Evolutionary conservation across 1,284 basidiomycete genomes (phyloP), one percentile per base, ranked within the genome.

Genomic region (Malassezia psittaci): DNA sequence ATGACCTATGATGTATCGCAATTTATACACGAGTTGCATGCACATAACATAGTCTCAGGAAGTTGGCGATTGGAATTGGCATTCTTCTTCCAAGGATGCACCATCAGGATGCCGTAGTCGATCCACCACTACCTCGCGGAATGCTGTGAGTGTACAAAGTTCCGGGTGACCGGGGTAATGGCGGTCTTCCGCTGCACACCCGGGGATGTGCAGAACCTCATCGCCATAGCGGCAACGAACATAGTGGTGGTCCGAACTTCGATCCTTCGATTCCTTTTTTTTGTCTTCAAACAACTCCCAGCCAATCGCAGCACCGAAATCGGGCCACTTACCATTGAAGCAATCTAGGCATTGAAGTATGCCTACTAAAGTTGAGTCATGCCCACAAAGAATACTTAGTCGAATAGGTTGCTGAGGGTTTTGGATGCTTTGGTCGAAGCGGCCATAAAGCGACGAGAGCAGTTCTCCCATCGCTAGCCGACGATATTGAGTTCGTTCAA

Each of bases 171-270:
- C 86, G 2, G 81, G 77, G 9, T 85, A 77, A 64, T 89, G 87
- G 56, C 85, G 80, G 3, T 83, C 84, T 49, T 80, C 76, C 1
- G 79, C 79, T 0, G 83, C 81, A 63, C 87, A 89, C 5, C 83
- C 66, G 0, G 87, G 86, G 7, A 88, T 76, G 0, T 76, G 54
- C 73, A 88, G 76, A 61, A 81, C 81, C 54, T 79, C 78, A 76
- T 87, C 86, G 72, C 86, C 84, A 66, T 87, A 87, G 21, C 86
- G 81, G 78, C 86, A 81, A 7, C 87, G 82, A 33, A 89, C 79
- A 40, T 44, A 53, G 36, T 13, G 36, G 32, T n/a, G 41, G 51
- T 33, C 49, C 33, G 37, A 37, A 33, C 24, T 13, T 15, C 29
- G 33, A 12, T 41, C 10, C 39, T 16, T 41, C 21, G 16, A 18